Evolutionary conservation across 257 asterid genomes (phyloP).

Genomic region (Solanum lycopersicoides): DNA sequence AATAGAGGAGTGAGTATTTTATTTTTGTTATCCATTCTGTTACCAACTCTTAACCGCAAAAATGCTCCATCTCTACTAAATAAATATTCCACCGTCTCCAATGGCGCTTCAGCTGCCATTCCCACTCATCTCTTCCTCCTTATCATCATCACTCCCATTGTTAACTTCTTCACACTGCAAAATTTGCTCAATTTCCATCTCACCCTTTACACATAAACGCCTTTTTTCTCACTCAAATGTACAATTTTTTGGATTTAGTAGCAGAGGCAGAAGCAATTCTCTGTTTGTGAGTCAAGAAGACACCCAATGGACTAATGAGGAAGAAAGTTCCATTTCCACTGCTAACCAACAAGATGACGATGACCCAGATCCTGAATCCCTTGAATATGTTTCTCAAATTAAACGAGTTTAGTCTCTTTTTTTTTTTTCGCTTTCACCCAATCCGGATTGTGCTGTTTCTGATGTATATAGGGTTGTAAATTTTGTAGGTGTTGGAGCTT

Average conservation of each 20-base stretch:
- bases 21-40: neutral
- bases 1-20: too few species aligned
- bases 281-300: slow-evolving; percentile 37
- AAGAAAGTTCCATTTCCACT: slow-evolving; percentile 12
- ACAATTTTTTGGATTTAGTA: neutral
- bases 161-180: neutral
- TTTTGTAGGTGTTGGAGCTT: slow-evolving; percentile 66
- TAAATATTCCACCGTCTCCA: neutral
- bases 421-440: neutral
- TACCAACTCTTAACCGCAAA: neutral
- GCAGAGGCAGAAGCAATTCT: neutral
- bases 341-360: slow-evolving; percentile 14
- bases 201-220: neutral
- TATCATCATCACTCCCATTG: neutral
- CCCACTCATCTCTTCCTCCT: neutral
- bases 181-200: neutral
- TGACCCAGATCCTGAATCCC: slow-evolving; percentile 52
- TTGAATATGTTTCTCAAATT: slow-evolving; percentile 63
- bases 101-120: neutral
- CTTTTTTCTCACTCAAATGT: neutral
- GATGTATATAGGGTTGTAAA: neutral
- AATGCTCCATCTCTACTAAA: neutral
- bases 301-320: slow-evolving; percentile 11
- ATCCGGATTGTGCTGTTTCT: neutral
- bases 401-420: slow-evolving; percentile 27